Evolutionary conservation across 768 basidiomycete species (phyloP), one percentile per base, ranked within the genome.

Genomic region (Suillus paluster): DNA sequence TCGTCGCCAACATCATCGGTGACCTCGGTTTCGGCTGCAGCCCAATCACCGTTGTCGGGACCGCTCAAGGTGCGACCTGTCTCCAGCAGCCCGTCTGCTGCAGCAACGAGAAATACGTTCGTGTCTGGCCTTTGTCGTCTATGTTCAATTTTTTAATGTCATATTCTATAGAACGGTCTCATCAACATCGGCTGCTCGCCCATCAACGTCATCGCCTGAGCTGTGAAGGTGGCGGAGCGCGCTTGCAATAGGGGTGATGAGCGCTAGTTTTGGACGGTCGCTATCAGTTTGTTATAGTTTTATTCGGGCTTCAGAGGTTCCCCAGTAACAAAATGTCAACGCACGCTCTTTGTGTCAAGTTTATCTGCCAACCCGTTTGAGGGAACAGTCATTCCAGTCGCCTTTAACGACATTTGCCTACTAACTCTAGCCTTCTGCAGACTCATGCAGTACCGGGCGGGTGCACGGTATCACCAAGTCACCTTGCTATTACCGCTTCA

Each of bases 61-160:
- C 50, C 3, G 73, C 70, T 34, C 30, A 69, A 17, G 58, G 55
- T 12, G 61, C 73, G 5, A 4, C 3, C 23, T 73, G 72, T 34
- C 44, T 65, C 36, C 63, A 73, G 23, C 64, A 75, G 55, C 72
- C 72, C 42, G 64, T 75, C 23, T 73, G 72, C 50, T 73, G 72
- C 52, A 25, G 50, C 10, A 64, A 67, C 55, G 49, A 64, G 9
- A 44, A 15, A 17, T 65, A 68, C 53, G 72, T 73, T 12, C 59
- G 72, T 66, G 36, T 50, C 41, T 19, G 14, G 17, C 27, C 27
- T 15, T 36, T 19, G 5, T 50, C 27, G 39, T 33, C n/a, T 30
- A 19, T 27, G 39, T 30, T 4, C 27, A n/a, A 15, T 12, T 3
- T 36, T 41, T 59, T 49, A 60, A 9, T 58, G 23, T 27, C 39